Conservation (phyloP, 768 basidiomycete species). For the Mrakia gelida region DNA sequence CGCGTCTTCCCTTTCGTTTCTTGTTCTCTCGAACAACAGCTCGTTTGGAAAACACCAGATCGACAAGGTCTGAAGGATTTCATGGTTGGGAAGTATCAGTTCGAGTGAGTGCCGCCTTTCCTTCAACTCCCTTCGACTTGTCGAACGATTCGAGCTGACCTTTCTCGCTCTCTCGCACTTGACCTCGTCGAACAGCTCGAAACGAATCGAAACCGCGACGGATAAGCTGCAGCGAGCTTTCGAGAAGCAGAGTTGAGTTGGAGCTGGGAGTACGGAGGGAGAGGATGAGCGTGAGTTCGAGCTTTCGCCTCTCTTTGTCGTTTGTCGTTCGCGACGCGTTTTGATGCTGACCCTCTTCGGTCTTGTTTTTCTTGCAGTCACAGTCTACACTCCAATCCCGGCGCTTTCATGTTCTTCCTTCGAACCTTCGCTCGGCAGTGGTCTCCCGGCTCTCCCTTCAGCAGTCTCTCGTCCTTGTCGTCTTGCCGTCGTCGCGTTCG, state of each 20-base stretch:
- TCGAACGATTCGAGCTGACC: neutral
- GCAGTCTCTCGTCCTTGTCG: too few relatives aligned
- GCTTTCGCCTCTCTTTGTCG: too few relatives aligned
- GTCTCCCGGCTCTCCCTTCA: too few relatives aligned
- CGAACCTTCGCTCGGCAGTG: too few relatives aligned
- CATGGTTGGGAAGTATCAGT: neutral
- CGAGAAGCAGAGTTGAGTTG: neutral
- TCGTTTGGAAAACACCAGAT: conserved; percentile 1
- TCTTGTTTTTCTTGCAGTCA: too few relatives aligned
- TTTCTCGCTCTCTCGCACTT: neutral
- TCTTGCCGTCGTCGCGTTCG: too few relatives aligned
- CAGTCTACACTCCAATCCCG: too few relatives aligned
- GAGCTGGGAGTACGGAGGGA: neutral
- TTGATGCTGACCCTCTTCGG: too few relatives aligned
- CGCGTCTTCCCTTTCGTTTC: neutral
- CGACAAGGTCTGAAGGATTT: neutral
- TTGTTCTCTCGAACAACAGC: neutral
- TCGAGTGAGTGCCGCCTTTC: neutral
- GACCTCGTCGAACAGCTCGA: neutral
- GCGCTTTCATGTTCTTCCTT: too few relatives aligned
- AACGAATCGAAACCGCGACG: neutral
- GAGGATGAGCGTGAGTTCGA: too few relatives aligned
- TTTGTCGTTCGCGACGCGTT: too few relatives aligned
- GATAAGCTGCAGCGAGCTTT: neutral
- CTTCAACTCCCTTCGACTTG: neutral